Evolutionary conservation across 306 rosid genomes (phyloP), one percentile per base, ranked within the genome.

Genomic region (Inga leiocalycina): DNA sequence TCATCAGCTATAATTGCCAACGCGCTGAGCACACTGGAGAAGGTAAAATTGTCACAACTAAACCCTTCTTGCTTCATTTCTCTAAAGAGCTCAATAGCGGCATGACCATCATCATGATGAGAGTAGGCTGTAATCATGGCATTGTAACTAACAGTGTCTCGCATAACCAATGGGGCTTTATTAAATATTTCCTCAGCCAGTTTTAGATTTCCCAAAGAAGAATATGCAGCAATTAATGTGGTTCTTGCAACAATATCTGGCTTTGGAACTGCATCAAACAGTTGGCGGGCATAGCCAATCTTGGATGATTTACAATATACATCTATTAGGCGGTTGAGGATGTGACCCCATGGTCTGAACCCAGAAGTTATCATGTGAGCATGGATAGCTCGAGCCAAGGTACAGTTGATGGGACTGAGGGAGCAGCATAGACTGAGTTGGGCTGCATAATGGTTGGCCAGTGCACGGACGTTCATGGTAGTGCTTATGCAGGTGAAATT

Each of bases 271-370:
- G 57, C 11, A 5, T 43, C 19, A 4, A 71, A 71, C 19, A 71
- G 35, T 22, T 71, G 54, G 35, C 45, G 75, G 34, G 52, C 75
- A 44, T 71, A 43, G 1, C 17, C 17, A 10, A 92, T 71, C 66
- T 90, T 88, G 11, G 87, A 87, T 32, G 91, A 90, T 77, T 91
- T 91, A 41, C 95, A 80, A 61, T 91, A 91, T 0, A 70, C 9
- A 41, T 85, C 82, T 4, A 89, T 85, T 66, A 91, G 87, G 52
- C 95, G 90, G 83, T 91, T 91, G 83, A 89, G 84, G 85, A 91
- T 77, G 89, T 85, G 83, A 24, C 84, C 82, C 71, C 85, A 80
- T 30, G 93, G 90, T 20, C 43, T 86, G 91, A 88, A 90, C 49
- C 93, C 92, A 61, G 88, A 88, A 76, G 88, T 81, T 34, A 90